Conservation (phyloP, 1,139 yeast genomes). For the Trichomonascaceae sp. region DNA sequence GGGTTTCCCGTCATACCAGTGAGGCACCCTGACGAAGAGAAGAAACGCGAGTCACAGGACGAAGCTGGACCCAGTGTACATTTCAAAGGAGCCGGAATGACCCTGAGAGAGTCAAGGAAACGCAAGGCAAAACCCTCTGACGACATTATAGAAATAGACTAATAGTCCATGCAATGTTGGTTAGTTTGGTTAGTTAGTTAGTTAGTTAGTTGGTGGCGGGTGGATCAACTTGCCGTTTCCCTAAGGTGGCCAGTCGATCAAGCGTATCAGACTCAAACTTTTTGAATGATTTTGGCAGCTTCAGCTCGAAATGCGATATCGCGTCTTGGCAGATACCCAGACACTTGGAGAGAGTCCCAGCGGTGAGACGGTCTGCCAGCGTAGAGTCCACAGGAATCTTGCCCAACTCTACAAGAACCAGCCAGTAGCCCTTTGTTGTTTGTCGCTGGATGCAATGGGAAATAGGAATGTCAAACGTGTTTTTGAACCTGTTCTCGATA, state of each 20-base stretch:
- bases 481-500: no score
- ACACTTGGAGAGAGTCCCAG: no score
- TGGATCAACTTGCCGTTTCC: no score
- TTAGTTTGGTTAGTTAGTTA: not conserved
- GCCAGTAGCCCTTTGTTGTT: not conserved
- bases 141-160: conserved; percentile 70
- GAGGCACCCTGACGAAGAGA: conserved; percentile 32
- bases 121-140: conserved; percentile 49
- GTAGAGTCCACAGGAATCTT: no score
- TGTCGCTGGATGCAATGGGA: not conserved
- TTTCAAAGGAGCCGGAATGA: conserved; percentile 31
- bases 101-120: conserved; percentile 61
- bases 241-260: no score
- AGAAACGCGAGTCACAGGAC: conserved; percentile 25
- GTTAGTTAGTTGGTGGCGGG: no score
- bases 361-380: no score
- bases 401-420: not conserved
- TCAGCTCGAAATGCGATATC: no score
- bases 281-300: no score
- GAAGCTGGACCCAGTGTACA: conserved; percentile 12
- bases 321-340: no score
- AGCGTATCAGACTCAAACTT: no score
- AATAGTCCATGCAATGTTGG: conserved; percentile 7
- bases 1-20: conserved; percentile 86
- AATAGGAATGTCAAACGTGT: no score